Evolutionary conservation across 2,329 filamentous ascomycete species (phyloP).

Genomic region (Monosporascus sp.): DNA sequence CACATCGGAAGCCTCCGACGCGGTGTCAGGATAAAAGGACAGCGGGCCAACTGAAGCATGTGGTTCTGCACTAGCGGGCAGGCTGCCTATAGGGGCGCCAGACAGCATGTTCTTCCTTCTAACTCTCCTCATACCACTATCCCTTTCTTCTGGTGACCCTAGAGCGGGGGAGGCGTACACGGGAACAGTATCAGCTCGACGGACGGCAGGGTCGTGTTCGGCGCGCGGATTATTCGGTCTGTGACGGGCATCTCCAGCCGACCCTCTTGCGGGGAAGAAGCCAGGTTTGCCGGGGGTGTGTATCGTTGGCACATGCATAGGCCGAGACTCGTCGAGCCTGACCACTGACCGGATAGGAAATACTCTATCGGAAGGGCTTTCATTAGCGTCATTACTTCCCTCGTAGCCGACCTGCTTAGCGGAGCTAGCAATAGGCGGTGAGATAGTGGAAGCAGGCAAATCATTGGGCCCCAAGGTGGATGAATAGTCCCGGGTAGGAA

Average conservation of each 20-base stretch:
- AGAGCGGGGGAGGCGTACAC: constrained; percentile 4
- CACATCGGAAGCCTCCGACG: constrained; percentile 19
- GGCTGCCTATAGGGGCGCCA: constrained; percentile 6
- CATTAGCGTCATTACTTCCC: constrained; percentile 22
- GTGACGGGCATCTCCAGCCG: constrained; percentile 26
- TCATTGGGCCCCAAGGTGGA: neutral
- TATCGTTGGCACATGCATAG: constrained; percentile 22
- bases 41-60: constrained; percentile 5
- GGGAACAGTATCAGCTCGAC: constrained; percentile 12
- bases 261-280: constrained; percentile 29
- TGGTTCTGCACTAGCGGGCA: constrained; percentile 6
- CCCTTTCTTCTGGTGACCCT: constrained; percentile 10
- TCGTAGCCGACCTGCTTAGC: constrained; percentile 34
- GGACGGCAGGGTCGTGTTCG: constrained; percentile 19
- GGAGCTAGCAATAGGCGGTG: constrained; percentile 37
- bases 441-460: constrained; percentile 18
- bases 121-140: neutral
- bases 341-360: constrained; percentile 80
- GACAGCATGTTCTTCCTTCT: constrained; percentile 12
- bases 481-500: constrained; percentile 2
- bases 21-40: constrained; percentile 18
- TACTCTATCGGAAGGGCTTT: constrained; percentile 53
- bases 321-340: constrained; percentile 53
- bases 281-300: constrained; percentile 35
- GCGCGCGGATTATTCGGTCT: constrained; percentile 24